phyloP scores from a whole-genome alignment of 73 alveolate genomes.

The Paramecium sexaurelia region DNA sequence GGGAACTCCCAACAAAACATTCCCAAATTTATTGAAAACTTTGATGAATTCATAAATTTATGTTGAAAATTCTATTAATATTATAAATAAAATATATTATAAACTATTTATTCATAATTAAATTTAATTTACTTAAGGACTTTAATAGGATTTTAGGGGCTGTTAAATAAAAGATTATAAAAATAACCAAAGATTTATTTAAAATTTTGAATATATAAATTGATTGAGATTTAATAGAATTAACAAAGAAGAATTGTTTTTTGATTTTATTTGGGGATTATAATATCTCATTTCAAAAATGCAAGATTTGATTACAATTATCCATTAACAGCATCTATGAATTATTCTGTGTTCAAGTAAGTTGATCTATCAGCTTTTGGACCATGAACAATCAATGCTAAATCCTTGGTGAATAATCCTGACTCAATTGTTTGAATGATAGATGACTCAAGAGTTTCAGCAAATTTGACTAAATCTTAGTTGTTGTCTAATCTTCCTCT shows the following conservation, averaged over 20 bases:
- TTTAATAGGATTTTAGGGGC: too few species aligned
- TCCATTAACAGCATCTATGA: constrained; percentile 69
- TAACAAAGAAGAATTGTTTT: not conserved
- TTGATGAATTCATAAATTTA: too few species aligned
- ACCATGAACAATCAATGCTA: constrained; percentile 82
- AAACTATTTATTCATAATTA: too few species aligned
- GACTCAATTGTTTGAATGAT: constrained; percentile 76
- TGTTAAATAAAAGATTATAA: too few species aligned
- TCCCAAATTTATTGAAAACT: too few species aligned
- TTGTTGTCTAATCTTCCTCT: constrained; percentile 84
- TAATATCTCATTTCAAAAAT: constrained; percentile 17
- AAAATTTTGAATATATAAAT: too few species aligned
- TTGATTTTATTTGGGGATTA: not conserved
- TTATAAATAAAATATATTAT: too few species aligned
- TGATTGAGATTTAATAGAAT: not conserved
- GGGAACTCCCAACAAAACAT: too few species aligned
- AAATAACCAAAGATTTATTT: too few species aligned
- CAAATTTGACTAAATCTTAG: constrained; percentile 63
- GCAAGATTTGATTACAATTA: not conserved
- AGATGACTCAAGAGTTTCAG: constrained; percentile 79
- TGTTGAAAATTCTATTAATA: too few species aligned
- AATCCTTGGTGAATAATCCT: constrained; percentile 90
- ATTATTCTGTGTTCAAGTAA: constrained; percentile 64
- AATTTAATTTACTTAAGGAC: too few species aligned
- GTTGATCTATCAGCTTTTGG: constrained; percentile 46